Conservation (phyloP, 2,329 filamentous ascomycete genomes). For the Alternaria conjuncta region DNA sequence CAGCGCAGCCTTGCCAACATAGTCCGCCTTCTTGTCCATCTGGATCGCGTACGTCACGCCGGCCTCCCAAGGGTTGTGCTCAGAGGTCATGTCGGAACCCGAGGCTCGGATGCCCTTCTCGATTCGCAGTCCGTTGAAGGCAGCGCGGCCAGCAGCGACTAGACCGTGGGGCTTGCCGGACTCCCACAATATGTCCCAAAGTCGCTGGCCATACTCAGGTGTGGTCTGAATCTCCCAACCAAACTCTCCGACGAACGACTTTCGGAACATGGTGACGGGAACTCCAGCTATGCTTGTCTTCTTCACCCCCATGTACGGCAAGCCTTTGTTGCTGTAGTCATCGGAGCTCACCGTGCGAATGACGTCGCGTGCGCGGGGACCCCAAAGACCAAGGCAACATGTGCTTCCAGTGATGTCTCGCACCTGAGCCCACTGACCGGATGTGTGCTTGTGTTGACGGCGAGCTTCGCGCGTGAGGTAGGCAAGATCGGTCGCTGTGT, state of each 20-base stretch:
- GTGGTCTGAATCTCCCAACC: conserved; percentile 69
- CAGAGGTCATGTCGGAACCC: conserved; percentile 65
- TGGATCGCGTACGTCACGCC: conserved; percentile 62
- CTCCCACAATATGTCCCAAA: conserved; percentile 66
- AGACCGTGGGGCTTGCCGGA: conserved; percentile 63
- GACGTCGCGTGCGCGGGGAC: conserved; percentile 62
- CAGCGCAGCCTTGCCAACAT: conserved; percentile 61
- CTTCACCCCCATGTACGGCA: conserved; percentile 61
- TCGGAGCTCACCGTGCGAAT: conserved; percentile 55
- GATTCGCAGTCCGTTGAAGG: conserved; percentile 64
- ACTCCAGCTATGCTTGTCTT: conserved; percentile 60
- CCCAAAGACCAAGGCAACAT: conserved; percentile 69
- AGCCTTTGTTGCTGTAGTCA: conserved; percentile 54
- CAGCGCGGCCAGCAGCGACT: conserved; percentile 64
- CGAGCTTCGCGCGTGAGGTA: conserved; percentile 63
- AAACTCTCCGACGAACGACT: conserved; percentile 67
- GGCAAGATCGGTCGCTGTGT: conserved; percentile 61
- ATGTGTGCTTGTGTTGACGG: conserved; percentile 51
- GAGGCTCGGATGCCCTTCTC: conserved; percentile 66
- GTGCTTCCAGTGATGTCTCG: conserved; percentile 66
- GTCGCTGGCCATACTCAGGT: conserved; percentile 62
- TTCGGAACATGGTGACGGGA: conserved; percentile 62
- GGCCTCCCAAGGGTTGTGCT: conserved; percentile 67
- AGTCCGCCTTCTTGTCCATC: conserved; percentile 54
- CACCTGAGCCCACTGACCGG: conserved; percentile 57